Conservation (phyloP, 352 stramenopile species). For the Phytophthora cajani region DNA sequence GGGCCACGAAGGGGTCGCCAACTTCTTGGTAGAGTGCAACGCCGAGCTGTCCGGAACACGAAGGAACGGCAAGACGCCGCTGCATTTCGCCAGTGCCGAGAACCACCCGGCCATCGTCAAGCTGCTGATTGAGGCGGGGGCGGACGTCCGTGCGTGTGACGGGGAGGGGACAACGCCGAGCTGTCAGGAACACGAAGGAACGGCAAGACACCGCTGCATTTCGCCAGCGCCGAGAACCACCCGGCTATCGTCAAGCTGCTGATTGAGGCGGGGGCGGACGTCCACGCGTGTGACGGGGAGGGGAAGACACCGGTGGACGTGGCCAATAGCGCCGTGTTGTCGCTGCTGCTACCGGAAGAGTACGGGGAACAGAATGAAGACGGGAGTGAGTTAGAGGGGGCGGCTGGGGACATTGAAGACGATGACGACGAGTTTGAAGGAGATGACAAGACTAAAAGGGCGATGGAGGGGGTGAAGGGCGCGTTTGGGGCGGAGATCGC, state of each 20-base stretch:
- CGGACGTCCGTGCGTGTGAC: conserved; percentile 71
- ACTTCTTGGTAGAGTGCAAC: conserved; percentile 87
- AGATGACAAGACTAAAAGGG: conserved; percentile 20
- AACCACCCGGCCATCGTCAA: conserved; percentile 69
- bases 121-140: conserved; percentile 72
- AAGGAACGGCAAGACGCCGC: conserved; percentile 74
- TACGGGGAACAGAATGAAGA: conserved; percentile 32
- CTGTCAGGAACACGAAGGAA: conserved; percentile 69
- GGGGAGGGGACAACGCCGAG: conserved; percentile 83
- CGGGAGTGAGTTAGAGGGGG: conserved; percentile 33
- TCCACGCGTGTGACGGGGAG: conserved; percentile 64
- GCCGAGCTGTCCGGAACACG: conserved; percentile 69
- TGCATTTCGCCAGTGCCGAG: conserved; percentile 75
- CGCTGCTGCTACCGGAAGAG: conserved; percentile 58
- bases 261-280: conserved; percentile 70
- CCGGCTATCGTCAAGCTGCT: conserved; percentile 67
- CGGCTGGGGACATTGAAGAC: conserved; percentile 42
- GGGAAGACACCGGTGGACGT: conserved; percentile 74
- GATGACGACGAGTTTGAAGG: conserved; percentile 47
- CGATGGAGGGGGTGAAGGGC: conserved; percentile 36
- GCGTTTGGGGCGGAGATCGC: conserved; percentile 66
- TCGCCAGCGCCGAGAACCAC: conserved; percentile 72
- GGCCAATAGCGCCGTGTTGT: conserved; percentile 50
- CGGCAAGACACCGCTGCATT: conserved; percentile 78
- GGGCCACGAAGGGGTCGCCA: conserved; percentile 69